Base-by-base conservation (phyloP, 805 yeast species). In the Candida cerambycidarum region DNA sequence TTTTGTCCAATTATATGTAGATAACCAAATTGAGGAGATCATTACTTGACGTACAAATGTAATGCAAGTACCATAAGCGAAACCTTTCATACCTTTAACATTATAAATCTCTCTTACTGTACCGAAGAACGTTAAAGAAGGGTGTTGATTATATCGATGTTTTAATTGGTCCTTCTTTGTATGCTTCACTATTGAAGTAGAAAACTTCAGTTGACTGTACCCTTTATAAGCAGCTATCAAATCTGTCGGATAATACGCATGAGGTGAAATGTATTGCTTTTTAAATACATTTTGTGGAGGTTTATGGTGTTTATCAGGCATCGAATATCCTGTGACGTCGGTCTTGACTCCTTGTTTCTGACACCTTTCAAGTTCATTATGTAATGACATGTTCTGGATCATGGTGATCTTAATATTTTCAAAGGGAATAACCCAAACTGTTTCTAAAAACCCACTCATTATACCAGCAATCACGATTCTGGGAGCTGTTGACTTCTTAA, bases 371-470 rank as follows among this genome's bases (percentile, higher is more conserved):
- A 62, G 38, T 39, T 65, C 71, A 41, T 65, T 65, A 18, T 34
- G 40, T 31, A 63, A 52, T 3, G 59, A 48, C 38, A 82, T 71
- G 56, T 84, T 82, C 54, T 88, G 95, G 47, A 89, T 82, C 86
- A 86, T 78, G 7, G 84, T 74, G 2, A 85, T 82, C 57, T 89
- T 89, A 51, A 89, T 72, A 55, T 83, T 86, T 57, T 92, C 99
- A 59, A 92, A 90, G 0, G 98, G 99, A 14, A 93, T 85, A 16
- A 92, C 79, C 74, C 85, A 78, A 25, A 89, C 49, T 2, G 95
- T 82, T 61, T 93, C 98, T 33, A 83, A 66, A 44, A 85, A 72
- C 2, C 96, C 98, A 4, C 96, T 85, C 69, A 88, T 76, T 1
- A 75, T 73, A 8, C 95, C 96, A 3, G 97, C 96, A 45, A 85